Evolutionary conservation across 1,139 yeast species (phyloP).

Genomic region (Lodderomyces orthopsilosis): DNA sequence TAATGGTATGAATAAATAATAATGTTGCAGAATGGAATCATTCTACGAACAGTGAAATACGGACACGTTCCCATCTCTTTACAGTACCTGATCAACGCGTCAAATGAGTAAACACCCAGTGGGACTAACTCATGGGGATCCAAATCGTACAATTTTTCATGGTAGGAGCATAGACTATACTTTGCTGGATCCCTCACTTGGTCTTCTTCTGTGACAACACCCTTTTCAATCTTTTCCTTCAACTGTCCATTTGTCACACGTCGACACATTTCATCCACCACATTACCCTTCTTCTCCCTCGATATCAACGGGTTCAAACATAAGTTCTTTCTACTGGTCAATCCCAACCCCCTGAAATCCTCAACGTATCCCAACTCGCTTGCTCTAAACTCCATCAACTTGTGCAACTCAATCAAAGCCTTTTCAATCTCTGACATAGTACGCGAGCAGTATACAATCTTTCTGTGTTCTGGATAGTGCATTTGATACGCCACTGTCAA

Average conservation of each 20-base stretch:
- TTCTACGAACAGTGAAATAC: constrained; percentile 94
- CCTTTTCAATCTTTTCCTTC: constrained; percentile 58
- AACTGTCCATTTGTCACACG: constrained; percentile 91
- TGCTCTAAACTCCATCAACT: constrained; percentile 81
- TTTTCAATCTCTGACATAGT: constrained; percentile 99
- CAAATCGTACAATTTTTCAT: constrained; percentile 79
- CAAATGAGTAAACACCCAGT: constrained; percentile 92
- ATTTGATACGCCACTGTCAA: constrained; percentile 92
- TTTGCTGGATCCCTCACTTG: constrained; percentile 40
- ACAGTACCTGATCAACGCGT: constrained; percentile 73
- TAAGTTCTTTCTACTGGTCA: constrained; percentile 89
- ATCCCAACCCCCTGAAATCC: constrained; percentile 88
- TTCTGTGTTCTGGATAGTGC: constrained; percentile 92
- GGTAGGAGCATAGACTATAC: constrained; percentile 62
- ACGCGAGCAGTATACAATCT: constrained; percentile 95
- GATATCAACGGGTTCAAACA: constrained; percentile 88
- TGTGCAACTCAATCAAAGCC: constrained; percentile 89
- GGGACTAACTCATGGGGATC: constrained; percentile 91
- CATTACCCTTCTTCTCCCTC: constrained; percentile 85
- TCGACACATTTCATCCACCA: constrained; percentile 95
- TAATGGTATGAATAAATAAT: constrained; percentile 96
- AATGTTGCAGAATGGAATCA: constrained; percentile 93
- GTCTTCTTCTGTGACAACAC: constrained; percentile 53
- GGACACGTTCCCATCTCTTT: constrained; percentile 84
- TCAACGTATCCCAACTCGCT: constrained; percentile 80